Percentiles rank a stretch among this genome's conserved stretches.
Evolutionary conservation across 2,329 filamentous ascomycete genomes (phyloP).

Genomic region (Aspergillus sp.): DNA sequence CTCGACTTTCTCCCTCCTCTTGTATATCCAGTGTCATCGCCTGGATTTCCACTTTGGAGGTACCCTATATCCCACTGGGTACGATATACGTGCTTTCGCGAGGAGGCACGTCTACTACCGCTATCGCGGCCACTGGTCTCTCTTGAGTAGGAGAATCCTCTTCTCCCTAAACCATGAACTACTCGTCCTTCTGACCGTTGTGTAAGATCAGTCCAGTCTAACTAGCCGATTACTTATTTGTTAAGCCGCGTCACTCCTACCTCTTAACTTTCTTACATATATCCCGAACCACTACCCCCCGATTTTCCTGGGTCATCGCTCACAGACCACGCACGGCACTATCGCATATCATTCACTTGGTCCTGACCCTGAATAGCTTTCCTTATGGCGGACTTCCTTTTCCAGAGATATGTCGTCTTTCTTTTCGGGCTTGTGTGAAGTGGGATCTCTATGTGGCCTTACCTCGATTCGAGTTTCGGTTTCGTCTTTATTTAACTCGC

Average conservation of each 20-base stretch:
- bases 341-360: constrained; percentile 10
- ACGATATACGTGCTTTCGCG: neutral
- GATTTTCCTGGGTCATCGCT: neutral
- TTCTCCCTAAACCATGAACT: constrained; percentile 11
- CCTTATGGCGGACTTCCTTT: constrained; percentile 36
- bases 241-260: neutral
- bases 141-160: constrained; percentile 4
- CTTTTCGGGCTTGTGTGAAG: constrained; percentile 36
- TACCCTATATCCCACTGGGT: too few species aligned
- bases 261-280: neutral
- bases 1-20: neutral
- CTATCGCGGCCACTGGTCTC: neutral
- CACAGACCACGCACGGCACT: neutral
- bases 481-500: constrained; percentile 17
- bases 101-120: neutral
- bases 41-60: neutral
- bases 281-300: too few species aligned
- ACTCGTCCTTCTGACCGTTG: constrained; percentile 16
- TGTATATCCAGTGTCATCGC: neutral
- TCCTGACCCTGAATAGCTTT: constrained; percentile 20
- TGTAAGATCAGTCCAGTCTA: constrained; percentile 12
- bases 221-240: neutral
- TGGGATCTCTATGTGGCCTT: constrained; percentile 32
- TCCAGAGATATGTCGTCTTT: constrained; percentile 39
- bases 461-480: constrained; percentile 25